Percentiles rank a stretch among this genome's conserved stretches.
These are phyloP conservation scores for Suhomyces sp. DNA, from an alignment of 805 yeast genomes.

Conservation along the genomic window DNA sequence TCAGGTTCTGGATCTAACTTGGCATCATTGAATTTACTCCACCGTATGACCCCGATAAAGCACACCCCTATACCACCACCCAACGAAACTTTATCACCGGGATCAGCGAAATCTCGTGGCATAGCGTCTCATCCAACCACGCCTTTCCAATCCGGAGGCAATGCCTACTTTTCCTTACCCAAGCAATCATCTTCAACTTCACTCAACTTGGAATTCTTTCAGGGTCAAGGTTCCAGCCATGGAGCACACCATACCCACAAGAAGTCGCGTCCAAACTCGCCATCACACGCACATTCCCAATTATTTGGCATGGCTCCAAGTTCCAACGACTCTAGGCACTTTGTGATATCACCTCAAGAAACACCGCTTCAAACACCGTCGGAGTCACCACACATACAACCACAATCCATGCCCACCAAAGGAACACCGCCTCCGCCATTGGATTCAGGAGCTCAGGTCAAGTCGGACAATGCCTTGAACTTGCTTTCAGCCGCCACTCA, in stretches of 20 bases:
- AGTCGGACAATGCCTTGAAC: slow-evolving; percentile 15
- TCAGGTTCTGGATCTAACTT: slow-evolving; percentile 23
- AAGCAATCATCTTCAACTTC: slow-evolving; percentile 30
- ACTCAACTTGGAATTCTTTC: slow-evolving; percentile 37
- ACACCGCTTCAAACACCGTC: slow-evolving; percentile 51
- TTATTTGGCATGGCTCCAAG: slow-evolving; percentile 2
- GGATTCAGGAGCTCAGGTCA: background rate
- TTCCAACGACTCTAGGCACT: slow-evolving; percentile 4
- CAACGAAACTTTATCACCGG: slow-evolving; percentile 3
- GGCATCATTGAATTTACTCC: slow-evolving; percentile 18
- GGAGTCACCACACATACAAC: slow-evolving; percentile 46
- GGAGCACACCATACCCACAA: slow-evolving; percentile 20
- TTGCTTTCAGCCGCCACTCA: slow-evolving; percentile 22
- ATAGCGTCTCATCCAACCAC: slow-evolving; percentile 7
- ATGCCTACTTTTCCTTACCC: slow-evolving; percentile 15
- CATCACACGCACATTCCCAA: slow-evolving; percentile 19
- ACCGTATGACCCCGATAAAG: slow-evolving; percentile 45
- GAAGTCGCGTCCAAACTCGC: slow-evolving; percentile 50
- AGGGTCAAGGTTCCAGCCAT: slow-evolving; percentile 6
- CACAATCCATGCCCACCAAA: slow-evolving; percentile 16
- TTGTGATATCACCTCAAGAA: slow-evolving; percentile 33
- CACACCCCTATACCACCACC: slow-evolving; percentile 7
- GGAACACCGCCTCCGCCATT: background rate
- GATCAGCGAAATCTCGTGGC: slow-evolving; percentile 1
- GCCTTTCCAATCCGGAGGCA: slow-evolving; percentile 19